A percentile compares a stretch with the other conserved stretches of the same genome.
These are phyloP conservation scores for Colletotrichum sp. DNA, from an alignment of 2,329 filamentous ascomycete species.

Conservation along the genomic window DNA sequence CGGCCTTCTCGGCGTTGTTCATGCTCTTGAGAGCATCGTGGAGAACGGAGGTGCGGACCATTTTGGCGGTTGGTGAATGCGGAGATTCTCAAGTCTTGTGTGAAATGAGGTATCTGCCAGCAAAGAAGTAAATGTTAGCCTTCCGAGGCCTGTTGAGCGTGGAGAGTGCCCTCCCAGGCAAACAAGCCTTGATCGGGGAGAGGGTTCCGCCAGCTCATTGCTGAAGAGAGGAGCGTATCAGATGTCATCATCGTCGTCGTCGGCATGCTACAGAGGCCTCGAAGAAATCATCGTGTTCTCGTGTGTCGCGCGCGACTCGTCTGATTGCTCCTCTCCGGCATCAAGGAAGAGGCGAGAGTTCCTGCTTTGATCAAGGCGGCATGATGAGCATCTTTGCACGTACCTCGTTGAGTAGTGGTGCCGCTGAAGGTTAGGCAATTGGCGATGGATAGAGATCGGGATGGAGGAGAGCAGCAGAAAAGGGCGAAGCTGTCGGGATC, in stretches of 20 bases:
- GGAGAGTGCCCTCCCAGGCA: constrained; percentile 70
- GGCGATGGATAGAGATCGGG: constrained; percentile 25
- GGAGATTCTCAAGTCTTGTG: constrained; percentile 81
- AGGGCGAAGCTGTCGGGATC: constrained; percentile 3
- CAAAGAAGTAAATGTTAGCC: constrained; percentile 58
- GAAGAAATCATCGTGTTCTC: neutral
- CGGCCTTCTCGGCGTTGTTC: constrained; percentile 99
- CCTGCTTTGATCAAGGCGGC: constrained; percentile 33
- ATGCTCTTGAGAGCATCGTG: constrained; percentile 99
- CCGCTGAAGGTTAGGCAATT: constrained; percentile 31
- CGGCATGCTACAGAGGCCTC: constrained; percentile 13
- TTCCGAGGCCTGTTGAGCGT: constrained; percentile 64
- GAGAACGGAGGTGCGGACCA: constrained; percentile 99
- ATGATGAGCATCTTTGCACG: constrained; percentile 35
- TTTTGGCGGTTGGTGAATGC: constrained; percentile 71
- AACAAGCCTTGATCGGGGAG: constrained; percentile 41
- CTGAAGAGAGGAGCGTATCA: constrained; percentile 68
- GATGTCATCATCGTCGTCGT: constrained; percentile 27
- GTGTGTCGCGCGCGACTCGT: constrained; percentile 29
- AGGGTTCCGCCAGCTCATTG: constrained; percentile 75
- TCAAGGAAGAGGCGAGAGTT: constrained; percentile 50
- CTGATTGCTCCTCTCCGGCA: constrained; percentile 70
- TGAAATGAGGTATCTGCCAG: constrained; percentile 70
- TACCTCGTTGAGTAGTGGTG: constrained; percentile 44
- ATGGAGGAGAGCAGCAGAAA: constrained; percentile 15